Evolutionary conservation across 495 filamentous ascomycete genomes (phyloP), one percentile per base, ranked within the genome.

Genomic region (Sordaria brevicollis): DNA sequence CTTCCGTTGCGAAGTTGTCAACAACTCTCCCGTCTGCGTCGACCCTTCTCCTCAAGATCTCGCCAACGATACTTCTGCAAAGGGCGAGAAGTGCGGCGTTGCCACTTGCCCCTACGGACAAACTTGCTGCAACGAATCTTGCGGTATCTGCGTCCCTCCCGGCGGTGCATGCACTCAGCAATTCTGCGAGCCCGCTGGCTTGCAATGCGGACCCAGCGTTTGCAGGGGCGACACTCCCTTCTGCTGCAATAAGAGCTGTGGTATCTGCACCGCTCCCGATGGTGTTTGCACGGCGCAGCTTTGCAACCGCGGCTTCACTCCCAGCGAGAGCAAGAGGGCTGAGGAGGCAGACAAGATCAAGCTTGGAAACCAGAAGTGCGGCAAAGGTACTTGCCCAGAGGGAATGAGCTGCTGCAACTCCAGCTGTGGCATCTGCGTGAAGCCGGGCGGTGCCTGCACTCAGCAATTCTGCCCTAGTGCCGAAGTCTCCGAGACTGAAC

Each of bases 401-500:
- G 75, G 75, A 0, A 10, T 57, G 34, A 38, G 15, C 15, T 77
- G 75, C 71, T 77, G 75, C 68, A 77, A 77, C 36, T 33, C 72
- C 35, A 70, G 69, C n/a, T 76, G 75, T 37, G 69, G 69, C 5
- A 39, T 73, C 2, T 77, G 75, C 68, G 37, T 37, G 35, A 69
- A 70, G 66, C 72, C 74, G 13, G 74, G 73, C 25, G 69, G 68
- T 67, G 8, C 25, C 2, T 77, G 75, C 69, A 76, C 72, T 11
- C 29, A 65, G 43, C 68, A 76, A 15, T 35, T 67, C 34, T 76
- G 74, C 71, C 57, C 49, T 4, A 43, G 66, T 5, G 33, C 54
- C 1, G 35, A 57, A 2, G 62, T 19, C n/a, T 11, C 1, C 2
- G 21, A 5, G 21, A 8, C 17, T 31, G 49, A 62, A 25, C 5